Evolutionary conservation across 2,329 filamentous ascomycete genomes (phyloP).

Genomic region (Ceratocystis eucalypticola): DNA sequence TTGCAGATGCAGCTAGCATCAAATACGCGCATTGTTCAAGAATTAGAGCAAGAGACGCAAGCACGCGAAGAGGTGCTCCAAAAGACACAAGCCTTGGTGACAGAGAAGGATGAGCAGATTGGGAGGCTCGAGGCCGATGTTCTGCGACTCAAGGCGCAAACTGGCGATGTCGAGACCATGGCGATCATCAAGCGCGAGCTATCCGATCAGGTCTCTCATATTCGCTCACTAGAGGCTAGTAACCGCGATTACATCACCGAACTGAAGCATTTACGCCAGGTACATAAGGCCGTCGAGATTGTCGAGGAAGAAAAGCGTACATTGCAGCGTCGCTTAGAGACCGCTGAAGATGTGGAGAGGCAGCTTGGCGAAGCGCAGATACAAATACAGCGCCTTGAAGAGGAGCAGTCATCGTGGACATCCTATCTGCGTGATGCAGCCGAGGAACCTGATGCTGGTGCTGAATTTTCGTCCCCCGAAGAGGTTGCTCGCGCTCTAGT

Average conservation of each 20-base stretch:
- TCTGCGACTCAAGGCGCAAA: constrained; percentile 69
- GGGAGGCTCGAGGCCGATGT: constrained; percentile 72
- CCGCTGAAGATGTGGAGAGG: constrained; percentile 58
- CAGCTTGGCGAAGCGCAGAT: constrained; percentile 69
- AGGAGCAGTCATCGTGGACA: constrained; percentile 77
- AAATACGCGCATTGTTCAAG: constrained; percentile 37
- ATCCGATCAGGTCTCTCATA: constrained; percentile 83
- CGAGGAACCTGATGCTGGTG: constrained; percentile 45
- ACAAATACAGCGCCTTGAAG: constrained; percentile 74
- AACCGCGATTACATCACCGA: constrained; percentile 71
- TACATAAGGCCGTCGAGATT: constrained; percentile 77
- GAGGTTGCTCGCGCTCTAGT: constrained; percentile 73
- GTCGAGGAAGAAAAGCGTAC: constrained; percentile 90
- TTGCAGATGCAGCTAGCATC: constrained; percentile 39
- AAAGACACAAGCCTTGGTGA: constrained; percentile 51
- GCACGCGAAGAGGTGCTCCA: constrained; percentile 43
- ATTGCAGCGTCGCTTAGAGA: constrained; percentile 61
- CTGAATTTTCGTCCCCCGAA: constrained; percentile 77
- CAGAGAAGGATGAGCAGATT: constrained; percentile 55
- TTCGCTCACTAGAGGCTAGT: constrained; percentile 64
- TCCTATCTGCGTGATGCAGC: constrained; percentile 52
- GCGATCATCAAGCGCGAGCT: constrained; percentile 76
- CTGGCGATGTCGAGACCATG: constrained; percentile 74
- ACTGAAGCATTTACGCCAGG: constrained; percentile 65
- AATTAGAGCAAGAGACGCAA: constrained; percentile 45